Evolutionary conservation across 331 rosid genomes (phyloP).

Genomic region (Cydonia oblonga): DNA sequence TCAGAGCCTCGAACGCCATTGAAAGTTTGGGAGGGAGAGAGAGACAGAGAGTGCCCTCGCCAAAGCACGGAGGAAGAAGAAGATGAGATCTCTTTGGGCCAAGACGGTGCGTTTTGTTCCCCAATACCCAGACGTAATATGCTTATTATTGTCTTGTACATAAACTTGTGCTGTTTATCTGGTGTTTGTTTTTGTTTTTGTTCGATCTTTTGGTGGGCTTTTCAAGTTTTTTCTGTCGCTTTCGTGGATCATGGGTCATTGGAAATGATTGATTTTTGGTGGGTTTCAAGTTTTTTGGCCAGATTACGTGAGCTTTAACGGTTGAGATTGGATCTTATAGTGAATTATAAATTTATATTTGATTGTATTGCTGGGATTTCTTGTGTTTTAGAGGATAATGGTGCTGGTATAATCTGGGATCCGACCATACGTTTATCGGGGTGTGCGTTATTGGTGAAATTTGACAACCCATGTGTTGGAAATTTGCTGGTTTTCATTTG

Average conservation of each 20-base stretch:
- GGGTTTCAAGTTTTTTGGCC: background rate
- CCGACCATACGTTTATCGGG: slow-evolving; percentile 2
- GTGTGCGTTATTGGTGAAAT: background rate
- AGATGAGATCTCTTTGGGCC: slow-evolving; percentile 34
- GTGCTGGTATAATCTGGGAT: slow-evolving; percentile 15
- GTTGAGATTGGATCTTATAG: slow-evolving; percentile 24
- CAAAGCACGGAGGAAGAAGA: background rate
- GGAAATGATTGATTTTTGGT: background rate
- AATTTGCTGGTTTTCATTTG: background rate
- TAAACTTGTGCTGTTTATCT: background rate
- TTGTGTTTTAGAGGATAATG: background rate
- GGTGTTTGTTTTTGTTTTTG: background rate
- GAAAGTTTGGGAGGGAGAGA: background rate
- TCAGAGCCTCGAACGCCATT: slow-evolving; percentile 7
- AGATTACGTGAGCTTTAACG: background rate
- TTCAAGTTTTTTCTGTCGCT: background rate
- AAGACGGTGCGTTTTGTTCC: slow-evolving; percentile 8
- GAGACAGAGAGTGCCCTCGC: background rate
- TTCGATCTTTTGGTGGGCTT: background rate
- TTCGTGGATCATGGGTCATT: background rate
- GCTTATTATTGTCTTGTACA: background rate
- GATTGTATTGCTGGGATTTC: slow-evolving; percentile 9
- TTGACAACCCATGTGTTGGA: background rate
- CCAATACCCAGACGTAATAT: background rate
- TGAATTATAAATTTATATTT: background rate